A percentile compares a stretch with the other conserved stretches of the same genome.
phyloP scores from a whole-genome alignment of 768 basidiomycete genomes.

The Candolleomyces eurysporus region DNA sequence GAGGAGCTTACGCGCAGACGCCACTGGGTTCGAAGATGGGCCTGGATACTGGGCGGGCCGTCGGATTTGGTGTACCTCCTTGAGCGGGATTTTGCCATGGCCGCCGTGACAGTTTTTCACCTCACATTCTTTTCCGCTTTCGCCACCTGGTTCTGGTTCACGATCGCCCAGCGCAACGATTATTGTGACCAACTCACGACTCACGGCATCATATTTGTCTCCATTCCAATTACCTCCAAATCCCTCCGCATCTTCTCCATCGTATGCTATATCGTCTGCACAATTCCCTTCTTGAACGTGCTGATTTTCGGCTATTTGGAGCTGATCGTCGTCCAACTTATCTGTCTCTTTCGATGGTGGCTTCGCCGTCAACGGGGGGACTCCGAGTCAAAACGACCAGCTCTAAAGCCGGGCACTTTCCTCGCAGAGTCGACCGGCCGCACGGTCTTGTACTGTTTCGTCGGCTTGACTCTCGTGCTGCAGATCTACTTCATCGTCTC shows the following conservation, averaged over 20 bases:
- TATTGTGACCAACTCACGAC: background rate
- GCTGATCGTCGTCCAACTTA: background rate
- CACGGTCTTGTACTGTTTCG: background rate
- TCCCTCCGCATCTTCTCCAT: background rate
- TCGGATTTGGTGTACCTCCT: background rate
- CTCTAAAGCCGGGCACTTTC: background rate
- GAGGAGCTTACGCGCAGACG: background rate
- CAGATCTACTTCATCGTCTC: slow-evolving; percentile 4
- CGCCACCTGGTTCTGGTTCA: slow-evolving; percentile 14
- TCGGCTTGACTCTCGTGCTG: background rate
- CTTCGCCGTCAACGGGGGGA: background rate
- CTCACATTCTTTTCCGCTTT: slow-evolving; percentile 8
- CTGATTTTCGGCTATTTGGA: background rate
- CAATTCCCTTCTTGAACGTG: slow-evolving; percentile 3
- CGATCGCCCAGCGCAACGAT: background rate
- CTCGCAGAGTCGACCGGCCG: background rate
- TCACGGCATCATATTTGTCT: background rate
- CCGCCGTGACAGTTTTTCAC: slow-evolving; percentile 1
- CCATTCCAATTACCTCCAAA: background rate
- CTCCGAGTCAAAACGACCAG: background rate
- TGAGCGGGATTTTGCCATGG: background rate
- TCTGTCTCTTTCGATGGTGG: background rate
- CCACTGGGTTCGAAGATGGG: background rate
- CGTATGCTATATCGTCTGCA: background rate
- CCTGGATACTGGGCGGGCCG: background rate